phyloP scores from a whole-genome alignment of 2,329 filamentous ascomycete genomes.

The Xylaria sp. region DNA sequence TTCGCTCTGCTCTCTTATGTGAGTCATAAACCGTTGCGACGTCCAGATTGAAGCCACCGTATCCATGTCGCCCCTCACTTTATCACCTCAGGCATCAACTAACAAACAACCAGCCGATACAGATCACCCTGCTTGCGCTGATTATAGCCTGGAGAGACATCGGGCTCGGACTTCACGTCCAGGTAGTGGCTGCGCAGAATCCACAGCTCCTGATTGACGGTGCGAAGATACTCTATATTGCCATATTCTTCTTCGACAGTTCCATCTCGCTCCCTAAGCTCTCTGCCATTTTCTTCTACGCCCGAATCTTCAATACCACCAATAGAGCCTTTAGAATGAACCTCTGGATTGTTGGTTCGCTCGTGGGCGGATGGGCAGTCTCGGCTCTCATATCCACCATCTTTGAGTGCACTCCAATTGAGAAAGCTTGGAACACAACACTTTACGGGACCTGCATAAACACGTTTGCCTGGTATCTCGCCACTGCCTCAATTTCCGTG shows the following conservation, averaged over 20 bases:
- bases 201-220: constrained; percentile 11
- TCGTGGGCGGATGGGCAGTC: constrained; percentile 1
- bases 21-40: constrained; percentile 3
- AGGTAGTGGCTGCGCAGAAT: constrained; percentile 3
- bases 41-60: not conserved
- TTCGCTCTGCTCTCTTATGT: constrained; percentile 17
- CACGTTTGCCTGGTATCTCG: constrained; percentile 19
- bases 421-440: too few relatives aligned
- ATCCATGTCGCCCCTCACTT: too few relatives aligned
- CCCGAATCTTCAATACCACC: constrained; percentile 23
- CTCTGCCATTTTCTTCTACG: constrained; percentile 29
- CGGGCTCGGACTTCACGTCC: constrained; percentile 23
- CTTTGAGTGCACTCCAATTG: too few relatives aligned
- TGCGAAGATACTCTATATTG: constrained; percentile 24
- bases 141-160: constrained; percentile 20
- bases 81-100: not conserved
- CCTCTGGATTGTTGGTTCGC: constrained; percentile 18
- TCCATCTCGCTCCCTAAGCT: constrained; percentile 28
- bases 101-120: constrained; percentile 16
- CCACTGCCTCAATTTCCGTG: constrained; percentile 17
- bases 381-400: too few relatives aligned
- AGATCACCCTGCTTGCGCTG: constrained; percentile 11
- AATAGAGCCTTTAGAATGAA: constrained; percentile 12
- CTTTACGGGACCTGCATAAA: constrained; percentile 10
- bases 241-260: constrained; percentile 29